Evolutionary conservation across 176 grass and related monocot species (phyloP), one percentile per base, ranked within the genome.

Genomic region (Carex pumila): DNA sequence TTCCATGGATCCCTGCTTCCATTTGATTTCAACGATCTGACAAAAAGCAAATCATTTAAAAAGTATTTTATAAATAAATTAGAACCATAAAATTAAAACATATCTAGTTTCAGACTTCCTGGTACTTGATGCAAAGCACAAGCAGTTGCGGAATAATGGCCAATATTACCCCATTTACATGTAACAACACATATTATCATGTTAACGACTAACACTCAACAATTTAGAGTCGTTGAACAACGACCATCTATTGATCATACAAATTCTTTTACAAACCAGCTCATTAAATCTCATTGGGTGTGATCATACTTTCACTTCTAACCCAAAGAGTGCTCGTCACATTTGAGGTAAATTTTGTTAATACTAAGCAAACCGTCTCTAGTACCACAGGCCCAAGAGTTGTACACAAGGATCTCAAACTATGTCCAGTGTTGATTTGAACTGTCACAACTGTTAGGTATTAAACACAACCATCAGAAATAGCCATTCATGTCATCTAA

Each of bases 1-100:
- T 67, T 91, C 81, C 63, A 60, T 81, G 49, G 86, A 90, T 34
- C 84, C 87, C 68, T 90, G 81, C 86, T 90, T 91, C 90, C 66
- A 90, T 84, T 65, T 13, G 18, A 97, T 74, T 77, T 88, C 84
- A 25, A 76, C 83, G 72, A 90, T 87, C 94, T 92, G 84, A 57
- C 84, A 79, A 85, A 67, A 66, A 79, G 11, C 37, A 67, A 66
- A 79, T 6, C 37, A 80, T 53, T 84, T 61, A 39, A 61, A 65
- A 67, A n/a, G 22, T 75, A 3, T 78, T 31, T 8, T 21, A 21
- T 56, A 57, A 73, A 47, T 45, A 71, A 1, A 71, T 71, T 43
- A 45, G 37, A 68, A 75, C 22, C 43, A 78, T 11, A 2, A 34
- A 32, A 57, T 56, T 57, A 34, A 56, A 47, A 47, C 10, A 71